Percentiles rank a stretch among this genome's conserved stretches.
phyloP scores from a whole-genome alignment of 2,329 filamentous ascomycete species.

The Clarireedia hainanense region DNA sequence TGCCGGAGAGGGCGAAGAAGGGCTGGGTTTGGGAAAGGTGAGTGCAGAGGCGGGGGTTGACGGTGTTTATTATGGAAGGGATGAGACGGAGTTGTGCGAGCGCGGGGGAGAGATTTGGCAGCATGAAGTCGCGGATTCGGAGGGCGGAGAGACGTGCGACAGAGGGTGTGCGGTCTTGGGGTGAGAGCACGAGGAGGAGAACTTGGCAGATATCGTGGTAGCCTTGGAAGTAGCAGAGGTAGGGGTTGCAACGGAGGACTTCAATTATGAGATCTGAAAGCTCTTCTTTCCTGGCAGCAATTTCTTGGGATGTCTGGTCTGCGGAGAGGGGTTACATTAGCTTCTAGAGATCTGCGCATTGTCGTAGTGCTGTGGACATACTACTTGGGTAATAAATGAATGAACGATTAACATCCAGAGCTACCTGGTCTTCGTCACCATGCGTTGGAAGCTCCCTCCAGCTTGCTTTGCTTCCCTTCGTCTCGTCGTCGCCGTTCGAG shows the following conservation, averaged over 20 bases:
- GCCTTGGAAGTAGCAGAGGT: constrained; percentile 93
- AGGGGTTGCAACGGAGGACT: constrained; percentile 71
- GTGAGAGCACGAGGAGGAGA: constrained; percentile 74
- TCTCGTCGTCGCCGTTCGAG: constrained; percentile 13
- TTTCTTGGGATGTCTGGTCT: constrained; percentile 63
- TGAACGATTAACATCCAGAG: constrained; percentile 87
- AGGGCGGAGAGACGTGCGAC: constrained; percentile 79
- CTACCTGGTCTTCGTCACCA: constrained; percentile 82
- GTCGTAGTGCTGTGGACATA: constrained; percentile 35
- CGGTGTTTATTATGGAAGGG: constrained; percentile 67
- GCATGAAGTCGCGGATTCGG: constrained; percentile 95
- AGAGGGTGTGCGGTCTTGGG: constrained; percentile 49
- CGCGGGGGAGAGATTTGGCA: constrained; percentile 75
- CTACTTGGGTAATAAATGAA: constrained; percentile 92
- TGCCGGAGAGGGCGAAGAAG: constrained; percentile 89
- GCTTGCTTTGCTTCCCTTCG: constrained; percentile 17
- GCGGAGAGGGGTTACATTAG: background rate
- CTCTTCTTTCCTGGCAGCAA: constrained; percentile 63
- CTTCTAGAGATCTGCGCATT: background rate
- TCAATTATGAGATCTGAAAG: constrained; percentile 74
- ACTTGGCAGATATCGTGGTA: constrained; percentile 99
- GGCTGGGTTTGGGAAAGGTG: constrained; percentile 77
- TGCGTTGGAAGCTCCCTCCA: constrained; percentile 59
- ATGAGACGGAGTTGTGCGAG: constrained; percentile 81
- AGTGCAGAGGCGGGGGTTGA: constrained; percentile 61